These are phyloP conservation scores for Alternaria brassicicola DNA, from an alignment of 2,329 filamentous ascomycete species.

Conservation along the genomic window DNA sequence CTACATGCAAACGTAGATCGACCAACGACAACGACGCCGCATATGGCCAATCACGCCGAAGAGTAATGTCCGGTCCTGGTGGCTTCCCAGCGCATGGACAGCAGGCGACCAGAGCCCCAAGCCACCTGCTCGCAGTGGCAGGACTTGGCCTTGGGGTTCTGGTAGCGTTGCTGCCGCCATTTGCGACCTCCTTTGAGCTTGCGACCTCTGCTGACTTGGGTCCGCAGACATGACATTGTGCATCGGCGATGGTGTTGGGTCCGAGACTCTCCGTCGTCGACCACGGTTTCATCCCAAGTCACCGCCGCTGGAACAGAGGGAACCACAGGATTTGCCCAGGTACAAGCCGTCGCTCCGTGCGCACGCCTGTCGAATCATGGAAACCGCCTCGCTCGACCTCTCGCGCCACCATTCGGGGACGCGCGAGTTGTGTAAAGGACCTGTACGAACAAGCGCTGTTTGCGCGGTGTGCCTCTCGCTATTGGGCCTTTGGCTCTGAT, in stretches of 20 bases:
- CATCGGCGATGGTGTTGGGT: slow-evolving; percentile 36
- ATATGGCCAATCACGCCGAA: slow-evolving; percentile 20
- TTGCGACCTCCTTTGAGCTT: slow-evolving; percentile 1
- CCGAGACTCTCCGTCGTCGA: slow-evolving; percentile 33
- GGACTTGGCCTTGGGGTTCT: slow-evolving; percentile 11
- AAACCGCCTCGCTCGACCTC: slow-evolving; percentile 25
- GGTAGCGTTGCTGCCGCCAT: slow-evolving; percentile 1
- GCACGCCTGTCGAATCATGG: slow-evolving; percentile 40
- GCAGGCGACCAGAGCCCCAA: slow-evolving; percentile 28
- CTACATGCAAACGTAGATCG: slow-evolving; percentile 20
- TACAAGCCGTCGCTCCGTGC: slow-evolving; percentile 41
- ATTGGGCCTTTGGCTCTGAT: slow-evolving; percentile 27
- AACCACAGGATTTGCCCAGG: slow-evolving; percentile 21
- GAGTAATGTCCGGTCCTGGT: slow-evolving; percentile 23
- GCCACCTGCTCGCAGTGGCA: slow-evolving; percentile 15
- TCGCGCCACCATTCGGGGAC: slow-evolving; percentile 43
- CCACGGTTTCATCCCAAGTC: slow-evolving; percentile 37
- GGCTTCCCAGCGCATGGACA: slow-evolving; percentile 33
- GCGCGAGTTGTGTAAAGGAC: slow-evolving; percentile 38
- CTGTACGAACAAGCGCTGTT: slow-evolving; percentile 12
- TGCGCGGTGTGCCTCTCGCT: slow-evolving; percentile 29
- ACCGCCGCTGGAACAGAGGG: slow-evolving; percentile 29
- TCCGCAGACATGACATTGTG: neutral
- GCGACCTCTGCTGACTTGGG: neutral
- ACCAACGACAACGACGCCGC: slow-evolving; percentile 12